Percentiles rank a stretch among this genome's conserved stretches.
These are phyloP conservation scores for Beauveria rudraprayagi DNA, from an alignment of 2,329 filamentous ascomycete species.

Conservation along the genomic window DNA sequence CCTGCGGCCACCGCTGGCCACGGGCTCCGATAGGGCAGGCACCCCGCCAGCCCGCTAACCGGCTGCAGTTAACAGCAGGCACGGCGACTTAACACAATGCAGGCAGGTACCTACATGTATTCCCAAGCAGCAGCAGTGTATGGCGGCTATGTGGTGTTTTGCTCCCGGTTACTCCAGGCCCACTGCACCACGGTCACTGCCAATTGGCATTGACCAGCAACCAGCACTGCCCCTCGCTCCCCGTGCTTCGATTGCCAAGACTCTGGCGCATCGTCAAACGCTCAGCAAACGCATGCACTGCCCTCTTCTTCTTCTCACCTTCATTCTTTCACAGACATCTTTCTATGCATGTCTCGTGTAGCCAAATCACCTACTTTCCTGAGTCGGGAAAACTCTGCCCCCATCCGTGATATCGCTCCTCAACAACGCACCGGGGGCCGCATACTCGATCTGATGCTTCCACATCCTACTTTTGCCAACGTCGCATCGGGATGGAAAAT, in stretches of 20 bases:
- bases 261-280: background rate
- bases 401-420: background rate
- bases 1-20: background rate
- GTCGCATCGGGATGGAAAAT: background rate
- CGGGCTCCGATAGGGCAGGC: background rate
- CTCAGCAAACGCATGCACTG: slow-evolving; percentile 5
- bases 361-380: background rate
- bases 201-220: no score
- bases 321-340: background rate
- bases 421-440: background rate
- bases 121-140: no score
- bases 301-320: background rate
- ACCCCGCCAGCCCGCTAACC: background rate
- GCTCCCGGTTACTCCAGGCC: no score
- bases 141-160: no score
- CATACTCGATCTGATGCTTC: background rate
- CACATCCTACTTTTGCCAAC: background rate
- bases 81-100: no score
- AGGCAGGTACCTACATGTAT: background rate
- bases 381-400: background rate
- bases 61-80: no score
- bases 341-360: slow-evolving; percentile 6
- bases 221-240: background rate
- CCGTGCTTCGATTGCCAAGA: background rate
- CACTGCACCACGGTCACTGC: background rate